phyloP scores from a whole-genome alignment of 371 early-diverging fungal species.

The Rhizomucor pusillus region DNA sequence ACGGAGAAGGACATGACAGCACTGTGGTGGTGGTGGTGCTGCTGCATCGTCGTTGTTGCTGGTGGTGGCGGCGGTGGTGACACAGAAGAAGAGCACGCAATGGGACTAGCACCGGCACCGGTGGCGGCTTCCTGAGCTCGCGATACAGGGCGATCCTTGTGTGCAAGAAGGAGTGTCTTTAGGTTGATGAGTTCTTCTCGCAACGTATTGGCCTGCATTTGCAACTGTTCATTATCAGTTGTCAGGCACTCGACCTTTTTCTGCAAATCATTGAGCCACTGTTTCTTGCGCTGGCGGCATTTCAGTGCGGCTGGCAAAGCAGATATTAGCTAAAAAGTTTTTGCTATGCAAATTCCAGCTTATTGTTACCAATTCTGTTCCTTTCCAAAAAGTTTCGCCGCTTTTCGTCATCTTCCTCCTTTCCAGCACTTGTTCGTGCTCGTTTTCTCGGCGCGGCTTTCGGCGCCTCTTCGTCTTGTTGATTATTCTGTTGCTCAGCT shows the following conservation, averaged over 20 bases:
- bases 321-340: neutral
- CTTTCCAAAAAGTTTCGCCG: constrained; percentile 69
- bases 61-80: neutral
- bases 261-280: constrained; percentile 78
- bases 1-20: neutral
- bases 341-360: neutral
- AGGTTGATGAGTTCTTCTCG: constrained; percentile 74
- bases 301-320: constrained; percentile 73
- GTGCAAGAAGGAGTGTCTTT: constrained; percentile 73
- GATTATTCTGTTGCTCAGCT: neutral
- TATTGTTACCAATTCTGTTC: constrained; percentile 71
- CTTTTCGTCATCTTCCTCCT: constrained; percentile 12
- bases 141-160: constrained; percentile 74
- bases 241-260: constrained; percentile 71
- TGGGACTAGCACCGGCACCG: neutral
- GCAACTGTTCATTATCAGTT: constrained; percentile 70
- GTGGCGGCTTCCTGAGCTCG: constrained; percentile 34
- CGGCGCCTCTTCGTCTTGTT: neutral
- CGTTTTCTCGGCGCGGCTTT: neutral
- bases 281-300: constrained; percentile 89
- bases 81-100: neutral
- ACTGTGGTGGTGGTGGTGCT: too few relatives aligned
- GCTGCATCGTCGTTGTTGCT: neutral
- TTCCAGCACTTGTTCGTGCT: constrained; percentile 2
- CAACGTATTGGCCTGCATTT: constrained; percentile 59